These are phyloP conservation scores for Aspergillus cavernicola DNA, from an alignment of 495 filamentous ascomycete genomes.

Conservation along the genomic window DNA sequence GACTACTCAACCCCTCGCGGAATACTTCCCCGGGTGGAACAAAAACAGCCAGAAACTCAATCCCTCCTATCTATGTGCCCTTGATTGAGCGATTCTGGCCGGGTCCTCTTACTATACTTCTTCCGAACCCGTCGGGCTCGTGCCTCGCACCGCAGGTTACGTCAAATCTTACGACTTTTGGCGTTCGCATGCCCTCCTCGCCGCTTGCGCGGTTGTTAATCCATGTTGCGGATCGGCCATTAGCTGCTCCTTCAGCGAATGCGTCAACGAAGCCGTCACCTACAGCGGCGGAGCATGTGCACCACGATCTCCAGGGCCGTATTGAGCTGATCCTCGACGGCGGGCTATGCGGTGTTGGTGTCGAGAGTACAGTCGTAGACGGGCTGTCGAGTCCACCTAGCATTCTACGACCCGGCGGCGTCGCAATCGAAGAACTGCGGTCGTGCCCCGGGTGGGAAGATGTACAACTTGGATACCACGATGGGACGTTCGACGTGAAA, in stretches of 20 bases:
- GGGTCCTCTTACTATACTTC: conserved; percentile 86
- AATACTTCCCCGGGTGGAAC: conserved; percentile 18
- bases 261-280: conserved; percentile 88
- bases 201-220: conserved; percentile 84
- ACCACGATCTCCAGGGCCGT: conserved; percentile 76
- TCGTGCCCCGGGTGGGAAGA: conserved; percentile 75
- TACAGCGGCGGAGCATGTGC: conserved; percentile 83
- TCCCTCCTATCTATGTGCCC: conserved; percentile 78
- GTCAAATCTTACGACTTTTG: conserved; percentile 77
- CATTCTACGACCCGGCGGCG: conserved; percentile 82
- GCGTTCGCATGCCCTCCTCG: conserved; percentile 81
- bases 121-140: conserved; percentile 69
- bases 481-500: conserved; percentile 45
- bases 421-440: conserved; percentile 80
- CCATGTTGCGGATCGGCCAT: conserved; percentile 64
- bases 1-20: conserved; percentile 47
- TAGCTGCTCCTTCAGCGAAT: conserved; percentile 95
- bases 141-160: conserved; percentile 83
- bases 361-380: conserved; percentile 96
- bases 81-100: conserved; percentile 89
- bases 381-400: conserved; percentile 75
- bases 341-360: conserved; percentile 77
- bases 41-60: conserved; percentile 38
- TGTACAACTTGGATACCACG: conserved; percentile 70
- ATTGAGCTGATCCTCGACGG: conserved; percentile 91